Base-by-base conservation (phyloP, 2,329 filamentous ascomycete genomes). In the Cladorrhinum sp. region DNA sequence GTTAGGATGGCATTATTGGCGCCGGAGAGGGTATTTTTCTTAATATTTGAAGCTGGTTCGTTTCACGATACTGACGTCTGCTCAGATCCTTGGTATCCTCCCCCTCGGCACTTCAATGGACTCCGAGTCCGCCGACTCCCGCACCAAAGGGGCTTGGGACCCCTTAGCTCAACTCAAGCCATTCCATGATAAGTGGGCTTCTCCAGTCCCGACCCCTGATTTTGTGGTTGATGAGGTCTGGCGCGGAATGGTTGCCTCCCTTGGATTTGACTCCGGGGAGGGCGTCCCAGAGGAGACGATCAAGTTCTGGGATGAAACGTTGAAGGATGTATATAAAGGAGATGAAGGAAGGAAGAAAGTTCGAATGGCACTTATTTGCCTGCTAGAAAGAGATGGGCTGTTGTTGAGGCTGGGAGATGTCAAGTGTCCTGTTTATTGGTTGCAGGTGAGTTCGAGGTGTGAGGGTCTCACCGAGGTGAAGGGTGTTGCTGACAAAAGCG, bases 71-170 rank as follows among this genome's bases (percentile, higher is more conserved):
- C n/a, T n/a, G n/a, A n/a, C n/a, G 52, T 39, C 18, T 20, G 10
- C 9, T 12, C 10, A 56, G 73, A 62, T 83, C 39, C 68, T 75
- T 16, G 81, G 81, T 16, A 66, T 83, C 1, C 65, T 83, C 18
- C 74, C 76, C 3, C 71, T 83, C 5, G 81, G 80, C 28, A 82
- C 79, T 3, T 82, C 79, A 0, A 80, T 83, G 78, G 81, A 83
- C 69, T 78, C 74, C 66, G 81, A 84, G 73, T 81, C 80, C 7
- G 66, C 73, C 2, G 73, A 73, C 10, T 78, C 79, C 8, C 75
- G 80, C 2, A 68, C 68, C 23, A 76, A 77, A 49, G 80, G 80
- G 14, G 80, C 78, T 70, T 83, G 81, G 81, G 76, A 83, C 61
- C 77, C 77, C 30, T 73, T 74, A 49, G 70, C 75, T 0, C 72